These are phyloP conservation scores for Cyclostephanos tholiformis DNA, from an alignment of 108 stramenopile species.

Conservation along the genomic window DNA sequence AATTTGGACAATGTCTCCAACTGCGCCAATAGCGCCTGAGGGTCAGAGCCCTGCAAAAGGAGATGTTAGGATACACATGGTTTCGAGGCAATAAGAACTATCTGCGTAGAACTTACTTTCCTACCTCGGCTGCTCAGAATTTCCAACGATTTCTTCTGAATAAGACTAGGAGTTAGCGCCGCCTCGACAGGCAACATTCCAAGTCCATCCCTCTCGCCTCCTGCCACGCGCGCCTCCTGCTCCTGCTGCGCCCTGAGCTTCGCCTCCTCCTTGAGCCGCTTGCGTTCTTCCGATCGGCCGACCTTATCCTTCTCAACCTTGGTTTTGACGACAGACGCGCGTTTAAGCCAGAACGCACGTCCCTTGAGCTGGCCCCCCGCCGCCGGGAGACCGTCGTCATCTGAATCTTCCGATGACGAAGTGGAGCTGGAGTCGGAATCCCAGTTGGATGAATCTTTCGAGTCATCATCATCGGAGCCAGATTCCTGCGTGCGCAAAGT, in stretches of 20 bases:
- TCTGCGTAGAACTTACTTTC: slow-evolving; percentile 23
- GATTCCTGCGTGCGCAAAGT: slow-evolving; percentile 25
- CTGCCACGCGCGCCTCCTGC: slow-evolving; percentile 23
- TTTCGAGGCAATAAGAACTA: too few relatives aligned
- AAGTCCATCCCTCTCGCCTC: slow-evolving; percentile 4
- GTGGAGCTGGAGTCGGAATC: slow-evolving; percentile 52
- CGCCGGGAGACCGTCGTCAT: slow-evolving; percentile 58
- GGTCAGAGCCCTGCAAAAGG: slow-evolving; percentile 60
- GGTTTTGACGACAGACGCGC: slow-evolving; percentile 72
- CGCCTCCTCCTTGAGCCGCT: slow-evolving; percentile 51
- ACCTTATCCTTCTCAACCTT: slow-evolving; percentile 81
- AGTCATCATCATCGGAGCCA: slow-evolving; percentile 54
- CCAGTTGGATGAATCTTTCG: slow-evolving; percentile 59
- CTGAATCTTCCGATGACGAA: slow-evolving; percentile 53
- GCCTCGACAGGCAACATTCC: slow-evolving; percentile 57
- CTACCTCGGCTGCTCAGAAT: slow-evolving; percentile 89
- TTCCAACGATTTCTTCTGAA: slow-evolving; percentile 84
- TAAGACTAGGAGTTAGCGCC: slow-evolving; percentile 65
- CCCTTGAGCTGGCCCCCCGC: slow-evolving; percentile 84
- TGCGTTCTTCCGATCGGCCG: slow-evolving; percentile 52
- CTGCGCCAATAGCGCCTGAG: slow-evolving; percentile 75
- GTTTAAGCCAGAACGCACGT: slow-evolving; percentile 97
- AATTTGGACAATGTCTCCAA: slow-evolving; percentile 85
- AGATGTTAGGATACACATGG: too few relatives aligned
- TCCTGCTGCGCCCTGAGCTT: slow-evolving; percentile 50